A percentile compares a stretch with the other conserved stretches of the same genome.
Evolutionary conservation across 139 green algal species (phyloP).

Genomic region (Coccomyxa sp.): DNA sequence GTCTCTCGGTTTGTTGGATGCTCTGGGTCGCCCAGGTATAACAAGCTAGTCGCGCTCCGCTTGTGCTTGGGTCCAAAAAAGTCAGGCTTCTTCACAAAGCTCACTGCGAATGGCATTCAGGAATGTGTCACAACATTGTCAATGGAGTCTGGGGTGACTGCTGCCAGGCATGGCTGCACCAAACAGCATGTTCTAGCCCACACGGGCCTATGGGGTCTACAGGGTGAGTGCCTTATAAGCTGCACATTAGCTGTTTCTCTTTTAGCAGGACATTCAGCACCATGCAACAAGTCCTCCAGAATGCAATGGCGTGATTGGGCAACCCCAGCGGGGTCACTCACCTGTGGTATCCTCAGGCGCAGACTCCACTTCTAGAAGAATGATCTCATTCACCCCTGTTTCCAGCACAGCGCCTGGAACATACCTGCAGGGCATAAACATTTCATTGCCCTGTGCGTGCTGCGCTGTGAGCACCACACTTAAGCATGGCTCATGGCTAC

Average conservation of each 20-base stretch:
- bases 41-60: not conserved
- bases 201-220: not conserved
- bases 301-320: not conserved
- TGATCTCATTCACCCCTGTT: conserved; percentile 32
- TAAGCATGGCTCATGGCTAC: not conserved
- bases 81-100: not conserved
- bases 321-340: not conserved
- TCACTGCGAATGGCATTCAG: not conserved
- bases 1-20: not conserved
- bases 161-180: not conserved
- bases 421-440: conserved; percentile 26
- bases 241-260: not conserved
- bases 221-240: not conserved
- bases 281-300: not conserved
- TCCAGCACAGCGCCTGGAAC: conserved; percentile 34
- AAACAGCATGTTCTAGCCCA: not conserved
- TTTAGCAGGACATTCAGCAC: not conserved
- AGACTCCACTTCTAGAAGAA: conserved; percentile 39
- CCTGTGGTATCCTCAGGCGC: conserved; percentile 4
- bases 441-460: too few species aligned
- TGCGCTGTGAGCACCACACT: too few species aligned
- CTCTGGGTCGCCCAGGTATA: not conserved
- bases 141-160: not conserved
- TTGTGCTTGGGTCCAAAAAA: not conserved
- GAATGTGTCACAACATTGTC: not conserved